Evolutionary conservation across 352 stramenopile genomes (phyloP), one percentile per base, ranked within the genome.

Genomic region (Globisporangium nodosum): DNA sequence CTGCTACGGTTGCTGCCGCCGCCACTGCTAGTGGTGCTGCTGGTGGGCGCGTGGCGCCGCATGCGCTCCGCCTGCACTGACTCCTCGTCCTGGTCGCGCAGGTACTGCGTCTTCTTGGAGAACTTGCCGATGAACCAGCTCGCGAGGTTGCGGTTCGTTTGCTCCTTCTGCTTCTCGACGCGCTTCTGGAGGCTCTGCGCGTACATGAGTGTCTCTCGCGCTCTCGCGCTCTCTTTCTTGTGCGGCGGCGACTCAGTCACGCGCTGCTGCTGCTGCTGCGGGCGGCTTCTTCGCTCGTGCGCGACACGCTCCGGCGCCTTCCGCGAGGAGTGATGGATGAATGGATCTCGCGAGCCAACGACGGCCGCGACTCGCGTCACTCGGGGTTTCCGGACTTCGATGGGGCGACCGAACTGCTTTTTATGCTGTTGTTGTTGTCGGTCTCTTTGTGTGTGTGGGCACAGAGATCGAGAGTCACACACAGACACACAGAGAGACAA

Each of bases 101-200:
- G 58, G 56, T 78, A 66, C 58, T 79, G 68, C 20, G 78, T 88
- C 60, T 72, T 74, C 61, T 87, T 87, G 37, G 66, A 71, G 58
- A 90, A 88, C 54, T 80, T 85, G 66, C 66, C 73, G 24, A 88
- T 68, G 60, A 90, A 83, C 81, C 81, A 90, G 40, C 74, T 82
- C 49, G 76, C 72, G 48, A 87, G 66, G 54, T 79, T 85, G 43
- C 64, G 73, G 60, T 84, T 78, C 55, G 80, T 63, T 45, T 83
- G 64, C 62, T 82, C 64, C 63, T 83, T 85, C 49, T 88, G 75
- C 37, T 73, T 71, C 12, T 77, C 69, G 33, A 77, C 75, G 42
- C 73, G 76, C 68, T 83, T 86, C 59, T 84, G 75, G 54, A 76
- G 49, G 12, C 7, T 50, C 58, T 64, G 58, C 43, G 58, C 35